phyloP scores from a whole-genome alignment of 352 stramenopile species.

The Phytophthora ohioensis region DNA sequence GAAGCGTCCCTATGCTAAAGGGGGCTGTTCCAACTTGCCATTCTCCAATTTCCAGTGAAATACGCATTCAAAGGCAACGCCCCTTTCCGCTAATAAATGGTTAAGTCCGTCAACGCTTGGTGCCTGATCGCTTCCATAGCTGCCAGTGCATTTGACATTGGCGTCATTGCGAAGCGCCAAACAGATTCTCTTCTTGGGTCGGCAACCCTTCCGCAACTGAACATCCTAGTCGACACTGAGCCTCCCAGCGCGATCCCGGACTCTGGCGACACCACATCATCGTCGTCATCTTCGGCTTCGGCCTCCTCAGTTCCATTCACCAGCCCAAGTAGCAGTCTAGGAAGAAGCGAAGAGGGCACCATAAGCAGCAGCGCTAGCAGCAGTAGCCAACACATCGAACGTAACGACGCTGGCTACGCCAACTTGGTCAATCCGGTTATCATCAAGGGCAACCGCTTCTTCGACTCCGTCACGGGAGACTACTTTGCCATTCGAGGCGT shows the following conservation, averaged over 20 bases:
- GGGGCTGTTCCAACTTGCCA: neutral
- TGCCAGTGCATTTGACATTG: neutral
- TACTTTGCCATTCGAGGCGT: slow-evolving; percentile 82
- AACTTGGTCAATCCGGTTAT: slow-evolving; percentile 40
- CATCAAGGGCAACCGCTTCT: slow-evolving; percentile 85
- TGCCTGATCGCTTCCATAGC: slow-evolving; percentile 6
- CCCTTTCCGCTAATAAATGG: slow-evolving; percentile 7
- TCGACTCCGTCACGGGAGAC: slow-evolving; percentile 71
- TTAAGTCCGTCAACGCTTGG: slow-evolving; percentile 21
- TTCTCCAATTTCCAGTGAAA: slow-evolving; percentile 37
- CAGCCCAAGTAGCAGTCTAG: neutral
- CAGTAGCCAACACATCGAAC: slow-evolving; percentile 1
- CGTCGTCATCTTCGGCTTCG: neutral
- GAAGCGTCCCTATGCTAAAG: neutral
- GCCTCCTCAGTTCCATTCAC: neutral
- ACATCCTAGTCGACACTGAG: slow-evolving; percentile 6
- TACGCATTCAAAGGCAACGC: slow-evolving; percentile 8
- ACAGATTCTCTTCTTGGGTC: neutral
- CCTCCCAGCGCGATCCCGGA: slow-evolving; percentile 1
- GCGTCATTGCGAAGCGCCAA: neutral
- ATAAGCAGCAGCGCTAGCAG: neutral
- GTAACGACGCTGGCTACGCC: slow-evolving; percentile 19
- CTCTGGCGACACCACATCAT: neutral
- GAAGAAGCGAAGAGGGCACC: neutral
- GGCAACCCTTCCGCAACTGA: slow-evolving; percentile 13